These are phyloP conservation scores for Gentiana dahurica DNA, from an alignment of 257 asterid species.

Conservation along the genomic window DNA sequence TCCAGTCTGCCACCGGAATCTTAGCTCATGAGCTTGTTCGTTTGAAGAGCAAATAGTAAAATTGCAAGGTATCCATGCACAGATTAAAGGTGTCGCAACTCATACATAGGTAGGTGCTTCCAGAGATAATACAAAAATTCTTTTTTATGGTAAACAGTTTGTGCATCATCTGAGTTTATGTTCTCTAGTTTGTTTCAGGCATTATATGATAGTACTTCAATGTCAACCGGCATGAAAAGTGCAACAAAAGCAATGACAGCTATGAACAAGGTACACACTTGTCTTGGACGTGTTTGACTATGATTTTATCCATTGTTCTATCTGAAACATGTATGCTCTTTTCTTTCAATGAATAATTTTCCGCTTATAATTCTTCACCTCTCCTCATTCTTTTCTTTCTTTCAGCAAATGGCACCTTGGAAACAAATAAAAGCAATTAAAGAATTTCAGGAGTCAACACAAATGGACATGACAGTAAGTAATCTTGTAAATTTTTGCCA, in stretches of 20 bases:
- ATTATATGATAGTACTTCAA: constrained; percentile 81
- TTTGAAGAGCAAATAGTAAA: constrained; percentile 85
- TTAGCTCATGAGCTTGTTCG: constrained; percentile 96
- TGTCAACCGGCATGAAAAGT: constrained; percentile 96
- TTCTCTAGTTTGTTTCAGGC: constrained; percentile 33
- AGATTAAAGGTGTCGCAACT: constrained; percentile 93
- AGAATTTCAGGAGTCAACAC: constrained; percentile 84
- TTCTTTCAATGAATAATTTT: too few species aligned
- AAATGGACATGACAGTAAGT: constrained; percentile 90
- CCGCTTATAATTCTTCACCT: neutral
- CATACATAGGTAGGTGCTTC: constrained; percentile 65
- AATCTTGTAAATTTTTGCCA: neutral
- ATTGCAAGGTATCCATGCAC: constrained; percentile 97
- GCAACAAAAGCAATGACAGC: constrained; percentile 99
- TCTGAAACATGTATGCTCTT: too few species aligned
- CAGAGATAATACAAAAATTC: neutral
- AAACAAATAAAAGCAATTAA: constrained; percentile 83
- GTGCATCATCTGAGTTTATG: constrained; percentile 2
- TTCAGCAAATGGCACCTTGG: constrained; percentile 94
- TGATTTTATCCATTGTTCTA: too few species aligned
- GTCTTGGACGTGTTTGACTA: too few species aligned
- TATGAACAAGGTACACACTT: constrained; percentile 69
- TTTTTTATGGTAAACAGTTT: neutral
- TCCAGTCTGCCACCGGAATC: constrained; percentile 85
- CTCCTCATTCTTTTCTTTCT: neutral